A percentile compares a stretch with the other conserved stretches of the same genome.
Evolutionary conservation across 768 basidiomycete species (phyloP).

Genomic region (Macrolepiota albuminosa): DNA sequence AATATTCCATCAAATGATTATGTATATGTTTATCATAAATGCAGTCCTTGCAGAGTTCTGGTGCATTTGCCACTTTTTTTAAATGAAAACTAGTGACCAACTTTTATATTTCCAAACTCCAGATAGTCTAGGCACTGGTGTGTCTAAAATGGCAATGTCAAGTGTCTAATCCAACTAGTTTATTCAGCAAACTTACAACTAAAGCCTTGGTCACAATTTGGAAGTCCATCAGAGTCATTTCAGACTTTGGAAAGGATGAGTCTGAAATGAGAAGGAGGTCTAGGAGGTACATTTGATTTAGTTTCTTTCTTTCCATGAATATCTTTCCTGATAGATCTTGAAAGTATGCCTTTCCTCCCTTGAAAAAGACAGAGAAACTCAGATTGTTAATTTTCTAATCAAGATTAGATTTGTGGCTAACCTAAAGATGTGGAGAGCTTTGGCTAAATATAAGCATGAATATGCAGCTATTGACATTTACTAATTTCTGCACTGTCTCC

Average conservation of each 20-base stretch:
- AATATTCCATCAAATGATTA: neutral
- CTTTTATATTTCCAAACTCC: neutral
- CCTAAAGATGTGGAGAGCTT: neutral
- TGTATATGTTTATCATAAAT: too few species aligned
- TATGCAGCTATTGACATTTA: neutral
- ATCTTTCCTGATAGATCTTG: neutral
- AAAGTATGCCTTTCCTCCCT: neutral
- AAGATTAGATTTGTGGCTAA: too few species aligned
- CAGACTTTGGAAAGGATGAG: neutral
- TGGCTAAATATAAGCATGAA: neutral
- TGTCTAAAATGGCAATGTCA: neutral
- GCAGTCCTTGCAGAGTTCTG: neutral
- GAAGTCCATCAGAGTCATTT: neutral
- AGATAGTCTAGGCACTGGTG: neutral
- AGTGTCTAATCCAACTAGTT: neutral
- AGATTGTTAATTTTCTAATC: too few species aligned
- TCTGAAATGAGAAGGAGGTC: neutral
- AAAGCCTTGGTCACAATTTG: neutral
- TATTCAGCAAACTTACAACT: neutral
- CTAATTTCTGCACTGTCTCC: too few species aligned
- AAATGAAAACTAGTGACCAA: neutral
- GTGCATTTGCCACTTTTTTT: neutral
- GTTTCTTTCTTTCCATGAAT: neutral
- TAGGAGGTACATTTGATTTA: neutral
- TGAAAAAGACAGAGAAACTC: neutral